Evolutionary conservation across 345 rosid species (phyloP).

Genomic region (Aegle marmelos): DNA sequence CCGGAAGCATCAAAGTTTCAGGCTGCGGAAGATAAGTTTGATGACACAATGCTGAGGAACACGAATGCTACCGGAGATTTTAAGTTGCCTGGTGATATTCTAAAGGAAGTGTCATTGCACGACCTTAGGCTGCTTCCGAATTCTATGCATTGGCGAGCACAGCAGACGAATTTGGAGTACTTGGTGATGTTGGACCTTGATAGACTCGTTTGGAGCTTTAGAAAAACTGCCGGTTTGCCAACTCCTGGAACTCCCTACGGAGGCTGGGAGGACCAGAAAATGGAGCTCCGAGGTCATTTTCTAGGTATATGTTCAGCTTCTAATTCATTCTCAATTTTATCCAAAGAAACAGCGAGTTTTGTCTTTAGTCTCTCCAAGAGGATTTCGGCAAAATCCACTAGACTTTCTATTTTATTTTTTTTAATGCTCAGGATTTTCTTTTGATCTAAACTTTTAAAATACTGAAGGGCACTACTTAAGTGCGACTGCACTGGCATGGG

Average conservation of each 20-base stretch:
- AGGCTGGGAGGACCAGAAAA: conserved; percentile 43
- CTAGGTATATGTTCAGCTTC: conserved; percentile 22
- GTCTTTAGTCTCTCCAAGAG: too few relatives aligned
- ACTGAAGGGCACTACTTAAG: conserved; percentile 55
- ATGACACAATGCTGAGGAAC: not conserved
- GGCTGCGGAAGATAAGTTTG: not conserved
- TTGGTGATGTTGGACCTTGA: conserved; percentile 48
- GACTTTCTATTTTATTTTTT: too few relatives aligned
- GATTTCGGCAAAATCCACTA: too few relatives aligned
- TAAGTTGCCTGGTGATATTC: conserved; percentile 24
- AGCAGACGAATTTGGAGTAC: conserved; percentile 54
- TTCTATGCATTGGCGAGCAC: conserved; percentile 45
- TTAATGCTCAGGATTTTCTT: too few relatives aligned
- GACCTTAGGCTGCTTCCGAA: conserved; percentile 42
- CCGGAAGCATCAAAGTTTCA: not conserved
- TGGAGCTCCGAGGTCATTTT: conserved; percentile 55
- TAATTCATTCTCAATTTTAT: too few relatives aligned
- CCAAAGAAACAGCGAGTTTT: too few relatives aligned
- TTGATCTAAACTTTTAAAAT: not conserved
- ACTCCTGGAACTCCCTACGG: conserved; percentile 46
- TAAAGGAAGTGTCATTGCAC: conserved; percentile 45
- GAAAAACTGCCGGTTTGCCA: conserved; percentile 44
- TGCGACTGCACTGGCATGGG: conserved; percentile 55
- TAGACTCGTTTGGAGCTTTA: conserved; percentile 53
- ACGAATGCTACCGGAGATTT: conserved; percentile 15